phyloP scores from a whole-genome alignment of 495 filamentous ascomycete species.

The Penicillium cosmopolitanum region DNA sequence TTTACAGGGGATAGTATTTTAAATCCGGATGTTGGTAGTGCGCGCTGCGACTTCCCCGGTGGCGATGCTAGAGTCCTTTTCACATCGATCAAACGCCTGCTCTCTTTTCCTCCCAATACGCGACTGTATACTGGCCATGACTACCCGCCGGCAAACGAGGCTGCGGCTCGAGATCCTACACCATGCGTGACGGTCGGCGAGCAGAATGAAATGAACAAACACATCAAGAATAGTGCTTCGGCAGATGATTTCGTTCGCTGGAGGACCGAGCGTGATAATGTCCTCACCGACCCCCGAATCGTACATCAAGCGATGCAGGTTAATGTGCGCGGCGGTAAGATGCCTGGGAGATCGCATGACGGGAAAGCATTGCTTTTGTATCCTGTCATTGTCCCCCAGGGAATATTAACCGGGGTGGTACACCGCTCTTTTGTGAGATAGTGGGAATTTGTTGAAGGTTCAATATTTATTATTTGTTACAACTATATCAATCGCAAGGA shows the following conservation, averaged over 20 bases:
- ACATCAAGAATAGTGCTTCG: conserved; percentile 43
- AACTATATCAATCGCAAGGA: no score
- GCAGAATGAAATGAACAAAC: conserved; percentile 52
- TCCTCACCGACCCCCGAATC: conserved; percentile 47
- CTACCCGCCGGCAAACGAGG: conserved; percentile 38
- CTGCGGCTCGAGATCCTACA: conserved; percentile 21
- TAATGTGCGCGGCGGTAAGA: conserved; percentile 52
- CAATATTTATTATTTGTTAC: no score
- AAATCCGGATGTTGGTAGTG: conserved; percentile 56
- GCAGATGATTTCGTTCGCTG: conserved; percentile 50
- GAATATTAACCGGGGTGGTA: conserved; percentile 7
- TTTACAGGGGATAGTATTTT: conserved; percentile 61
- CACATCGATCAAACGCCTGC: conserved; percentile 44
- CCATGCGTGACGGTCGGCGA: conserved; percentile 50
- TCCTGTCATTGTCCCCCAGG: conserved; percentile 12
- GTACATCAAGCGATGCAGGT: conserved; percentile 57
- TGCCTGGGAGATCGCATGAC: conserved; percentile 34
- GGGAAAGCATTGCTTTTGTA: conserved; percentile 17
- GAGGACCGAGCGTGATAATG: conserved; percentile 44
- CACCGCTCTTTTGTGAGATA: conserved; percentile 5
- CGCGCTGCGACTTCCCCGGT: conserved; percentile 59
- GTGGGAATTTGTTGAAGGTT: no score
- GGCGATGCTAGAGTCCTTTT: conserved; percentile 46
- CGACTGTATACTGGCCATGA: conserved; percentile 49
- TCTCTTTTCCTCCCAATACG: conserved; percentile 43